phyloP scores from a whole-genome alignment of 768 basidiomycete species.

The Gelatoporia subvermispora region DNA sequence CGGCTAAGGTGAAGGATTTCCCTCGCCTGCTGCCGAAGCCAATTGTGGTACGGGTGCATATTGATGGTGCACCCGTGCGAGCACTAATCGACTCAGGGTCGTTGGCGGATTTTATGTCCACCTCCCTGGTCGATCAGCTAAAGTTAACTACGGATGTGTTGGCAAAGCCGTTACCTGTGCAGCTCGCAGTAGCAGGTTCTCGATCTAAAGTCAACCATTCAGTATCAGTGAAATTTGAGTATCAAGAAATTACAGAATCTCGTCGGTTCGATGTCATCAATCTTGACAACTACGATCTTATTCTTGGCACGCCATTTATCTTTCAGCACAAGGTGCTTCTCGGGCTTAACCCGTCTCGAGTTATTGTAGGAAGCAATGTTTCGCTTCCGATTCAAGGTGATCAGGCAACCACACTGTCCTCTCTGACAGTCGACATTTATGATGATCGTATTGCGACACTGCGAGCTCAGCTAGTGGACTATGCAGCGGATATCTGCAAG shows the following conservation, averaged over 20 bases:
- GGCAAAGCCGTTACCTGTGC: conserved; percentile 20
- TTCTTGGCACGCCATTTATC: conserved; percentile 24
- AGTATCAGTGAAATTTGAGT: conserved; percentile 4
- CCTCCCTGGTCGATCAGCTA: conserved; percentile 24
- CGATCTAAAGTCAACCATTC: conserved; percentile 17
- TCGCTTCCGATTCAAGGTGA: too few species aligned
- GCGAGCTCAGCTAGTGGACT: conserved; percentile 4
- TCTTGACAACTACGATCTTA: conserved; percentile 22
- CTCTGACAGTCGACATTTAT: conserved; percentile 2
- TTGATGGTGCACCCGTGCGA: conserved; percentile 15
- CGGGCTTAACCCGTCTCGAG: conserved; percentile 7
- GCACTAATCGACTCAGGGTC: conserved; percentile 25
- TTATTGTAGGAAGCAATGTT: not conserved
- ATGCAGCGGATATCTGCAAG: conserved; percentile 14
- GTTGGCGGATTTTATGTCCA: conserved; percentile 27
- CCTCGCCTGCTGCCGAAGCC: conserved; percentile 11
- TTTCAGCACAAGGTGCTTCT: conserved; percentile 16
- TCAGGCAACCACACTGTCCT: not conserved
- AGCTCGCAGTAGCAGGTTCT: conserved; percentile 29
- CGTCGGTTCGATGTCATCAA: conserved; percentile 9
- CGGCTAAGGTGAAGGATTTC: not conserved
- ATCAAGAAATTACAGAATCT: not conserved
- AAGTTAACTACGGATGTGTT: conserved; percentile 7
- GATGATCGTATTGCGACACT: conserved; percentile 8
- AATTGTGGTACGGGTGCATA: not conserved